Evolutionary conservation across 371 early-diverging fungal genomes (phyloP), one percentile per base, ranked within the genome.

Genomic region (Capniomyces stellatus): DNA sequence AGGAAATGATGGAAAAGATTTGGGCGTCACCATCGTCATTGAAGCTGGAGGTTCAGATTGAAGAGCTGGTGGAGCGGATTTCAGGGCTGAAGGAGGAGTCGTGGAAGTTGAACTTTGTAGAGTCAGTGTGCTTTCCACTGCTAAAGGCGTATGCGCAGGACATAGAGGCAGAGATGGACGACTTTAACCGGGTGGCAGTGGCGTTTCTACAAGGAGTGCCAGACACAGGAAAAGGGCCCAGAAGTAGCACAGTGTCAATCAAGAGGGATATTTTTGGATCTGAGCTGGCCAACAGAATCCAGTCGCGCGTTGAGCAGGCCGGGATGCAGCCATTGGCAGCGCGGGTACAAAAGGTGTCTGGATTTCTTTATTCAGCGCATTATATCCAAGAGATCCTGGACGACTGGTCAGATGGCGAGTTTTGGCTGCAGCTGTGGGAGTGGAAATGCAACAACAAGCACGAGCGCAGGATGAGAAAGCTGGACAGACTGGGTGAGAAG

Each of bases 41-140:
- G 15, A 6, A 35, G 35, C 6, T 35, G 10, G 10, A 35, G 15
- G 15, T 6, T 51, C 2, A 12, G 24, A 31, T n/a, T n/a, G 19
- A 31, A 31, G 10, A 15, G 8, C 40, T 29, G 29, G 19, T 51
- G 35, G 51, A 51, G 18, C 27, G 51, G 28, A 18, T 51, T 18
- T 18, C 23, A 22, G 8, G 23, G 12, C 19, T 51, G 2, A 29
- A 31, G 15, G 31, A 51, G 15, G 12, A 29, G 2, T 30, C 13
- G n/a, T 51, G 51, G 51, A 51, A 29, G 35, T 31, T 35, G 19
- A 51, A 35, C 10, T 51, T 51, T 35, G 35, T 51, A 18, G 29
- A 29, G 8, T 12, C 18, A 13, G 39, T 31, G 19, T n/a, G 29
- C n/a, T 51, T 51, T 30, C 30, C 28, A 4, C 10, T 51, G 6